Conservation (phyloP, 1,284 basidiomycete species). For the Salmacisia buchloeana region DNA sequence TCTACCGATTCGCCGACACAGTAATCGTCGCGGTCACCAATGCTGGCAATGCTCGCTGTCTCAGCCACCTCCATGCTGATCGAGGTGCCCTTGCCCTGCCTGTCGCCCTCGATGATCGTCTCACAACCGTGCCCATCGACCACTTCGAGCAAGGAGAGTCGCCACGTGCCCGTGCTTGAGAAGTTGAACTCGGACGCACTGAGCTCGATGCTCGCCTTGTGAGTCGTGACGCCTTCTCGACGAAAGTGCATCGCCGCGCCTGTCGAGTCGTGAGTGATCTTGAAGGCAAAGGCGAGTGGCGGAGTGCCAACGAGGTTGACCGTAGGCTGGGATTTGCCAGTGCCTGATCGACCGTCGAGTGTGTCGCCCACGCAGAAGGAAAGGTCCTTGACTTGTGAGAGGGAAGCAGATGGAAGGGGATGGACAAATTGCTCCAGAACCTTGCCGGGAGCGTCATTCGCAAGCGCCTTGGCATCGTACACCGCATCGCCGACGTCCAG, state of each 20-base stretch:
- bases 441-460: conserved; percentile 52
- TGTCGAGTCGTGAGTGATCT: conserved; percentile 58
- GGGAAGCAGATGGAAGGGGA: conserved; percentile 27
- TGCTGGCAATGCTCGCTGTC: conserved; percentile 81
- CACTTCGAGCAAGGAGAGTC: conserved; percentile 52
- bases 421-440: conserved; percentile 39
- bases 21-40: conserved; percentile 70
- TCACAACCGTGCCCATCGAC: conserved; percentile 39
- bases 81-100: neutral
- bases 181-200: conserved; percentile 74
- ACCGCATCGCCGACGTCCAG: conserved; percentile 77
- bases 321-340: conserved; percentile 28
- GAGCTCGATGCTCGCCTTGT: conserved; percentile 70
- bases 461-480: conserved; percentile 58
- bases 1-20: conserved; percentile 87
- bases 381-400: conserved; percentile 56
- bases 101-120: conserved; percentile 2
- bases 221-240: conserved; percentile 61
- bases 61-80: conserved; percentile 70
- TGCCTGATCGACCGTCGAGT: conserved; percentile 19
- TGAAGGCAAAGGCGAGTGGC: conserved; percentile 74
- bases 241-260: conserved; percentile 58
- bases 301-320: conserved; percentile 64
- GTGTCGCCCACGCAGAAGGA: conserved; percentile 58
- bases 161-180: conserved; percentile 63